Base-by-base conservation (phyloP, 805 yeast genomes). In the Saccharomycopsis sp. region DNA sequence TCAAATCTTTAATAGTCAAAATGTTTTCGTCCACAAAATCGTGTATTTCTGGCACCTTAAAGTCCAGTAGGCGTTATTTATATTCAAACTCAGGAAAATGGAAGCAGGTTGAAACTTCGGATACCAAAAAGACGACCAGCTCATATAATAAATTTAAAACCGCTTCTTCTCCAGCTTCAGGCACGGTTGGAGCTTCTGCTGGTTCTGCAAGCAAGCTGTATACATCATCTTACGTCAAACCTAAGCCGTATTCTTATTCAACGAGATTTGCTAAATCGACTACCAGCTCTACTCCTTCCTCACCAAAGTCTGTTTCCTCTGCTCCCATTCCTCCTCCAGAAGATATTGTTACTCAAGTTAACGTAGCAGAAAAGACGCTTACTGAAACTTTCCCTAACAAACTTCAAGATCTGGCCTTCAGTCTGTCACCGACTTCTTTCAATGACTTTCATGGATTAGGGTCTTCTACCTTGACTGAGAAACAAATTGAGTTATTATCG, bases 381-480 rank as follows among this genome's bases (percentile, higher is more conserved):
- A 44, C 49, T 5, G 49, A 44, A 7, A 19, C 49, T 5, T 44
- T 44, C 49, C 49, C 49, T 12, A 44, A 44, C 19, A 44, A 44
- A 44, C 49, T 44, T 44, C 49, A 44, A 44, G 49, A 44, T 19
- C 49, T 44, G 49, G 5, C 19, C 19, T 44, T 44, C 22, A 44
- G 22, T 44, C 22, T 19, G 19, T 44, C 49, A 7, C 49, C 49
- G 12, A 12, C 22, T 12, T 44, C 49, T 17, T 44, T 44, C 19
- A 44, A 19, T 17, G 49, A 44, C 49, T 94, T 86, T 75, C 86
- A 82, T 65, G 98, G 98, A 0, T 74, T 94, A 38, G 97, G 97
- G 3, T 73, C 82, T 2, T 81, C 78, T n/a, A 86, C 97, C 1
- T 93, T 94, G 66, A 73, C 84, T 2, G 75, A 75, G 15, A 81